Conservation (phyloP, 139 green algal genomes). For the Haematococcus lacustris region DNA sequence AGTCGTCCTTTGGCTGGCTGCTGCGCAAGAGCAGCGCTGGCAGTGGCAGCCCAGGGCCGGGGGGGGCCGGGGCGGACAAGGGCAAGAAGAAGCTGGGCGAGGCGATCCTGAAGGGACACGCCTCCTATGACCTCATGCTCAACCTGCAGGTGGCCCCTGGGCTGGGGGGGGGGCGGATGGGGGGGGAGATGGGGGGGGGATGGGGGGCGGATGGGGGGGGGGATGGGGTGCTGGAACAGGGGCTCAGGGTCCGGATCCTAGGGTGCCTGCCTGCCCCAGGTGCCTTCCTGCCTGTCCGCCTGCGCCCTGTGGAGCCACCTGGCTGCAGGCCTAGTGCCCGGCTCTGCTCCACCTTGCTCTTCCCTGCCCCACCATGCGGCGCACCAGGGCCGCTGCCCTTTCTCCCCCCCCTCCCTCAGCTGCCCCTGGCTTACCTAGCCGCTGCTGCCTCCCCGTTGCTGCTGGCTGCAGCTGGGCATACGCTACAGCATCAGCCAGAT, state of each 20-base stretch:
- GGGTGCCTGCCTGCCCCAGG: not conserved
- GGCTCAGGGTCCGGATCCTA: not conserved
- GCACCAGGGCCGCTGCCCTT: not conserved
- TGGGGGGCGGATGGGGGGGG: not conserved
- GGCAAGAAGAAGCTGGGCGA: constrained; percentile 60
- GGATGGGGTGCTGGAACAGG: not conserved
- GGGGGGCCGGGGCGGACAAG: no score
- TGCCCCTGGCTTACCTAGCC: no score
- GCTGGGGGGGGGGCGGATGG: not conserved
- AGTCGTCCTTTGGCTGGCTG: not conserved
- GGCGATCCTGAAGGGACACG: constrained; percentile 83
- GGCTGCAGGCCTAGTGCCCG: not conserved
- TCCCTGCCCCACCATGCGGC: constrained; percentile 12
- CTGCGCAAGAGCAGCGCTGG: not conserved
- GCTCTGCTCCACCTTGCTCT: constrained; percentile 73
- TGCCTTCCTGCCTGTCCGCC: not conserved
- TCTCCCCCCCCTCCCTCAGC: no score
- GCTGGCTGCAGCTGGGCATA: constrained; percentile 82
- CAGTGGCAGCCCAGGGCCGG: no score
- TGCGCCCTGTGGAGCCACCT: not conserved
- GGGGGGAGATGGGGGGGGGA: not conserved
- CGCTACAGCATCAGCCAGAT: constrained; percentile 55
- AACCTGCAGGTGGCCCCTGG: constrained; percentile 16
- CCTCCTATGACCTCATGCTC: constrained; percentile 79
- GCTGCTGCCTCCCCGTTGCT: no score